phyloP scores from a whole-genome alignment of 345 rosid species.

The Eucalyptus shirleyi region DNA sequence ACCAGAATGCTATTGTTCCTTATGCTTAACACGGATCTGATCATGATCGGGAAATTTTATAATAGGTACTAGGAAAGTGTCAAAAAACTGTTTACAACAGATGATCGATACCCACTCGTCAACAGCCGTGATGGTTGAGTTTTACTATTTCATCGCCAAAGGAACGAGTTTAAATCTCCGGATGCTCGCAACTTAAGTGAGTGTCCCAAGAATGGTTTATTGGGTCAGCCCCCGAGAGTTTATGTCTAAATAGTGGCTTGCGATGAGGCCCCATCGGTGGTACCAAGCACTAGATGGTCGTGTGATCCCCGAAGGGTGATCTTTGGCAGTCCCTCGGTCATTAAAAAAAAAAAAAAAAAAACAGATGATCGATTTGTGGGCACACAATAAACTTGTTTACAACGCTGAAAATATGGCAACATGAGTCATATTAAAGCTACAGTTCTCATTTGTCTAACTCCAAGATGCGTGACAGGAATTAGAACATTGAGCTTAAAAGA shows the following conservation, averaged over 20 bases:
- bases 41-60: neutral
- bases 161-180: rapidly evolving
- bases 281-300: no score
- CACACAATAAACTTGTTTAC: neutral
- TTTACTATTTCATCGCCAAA: no score
- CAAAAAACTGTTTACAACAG: no score
- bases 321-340: rapidly evolving
- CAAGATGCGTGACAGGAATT: neutral
- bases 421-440: neutral
- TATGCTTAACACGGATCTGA: neutral
- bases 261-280: no score
- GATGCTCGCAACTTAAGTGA: no score
- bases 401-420: neutral
- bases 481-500: neutral
- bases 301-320: no score
- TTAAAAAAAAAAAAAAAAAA: no score
- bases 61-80: neutral
- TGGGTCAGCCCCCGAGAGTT: no score
- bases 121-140: no score
- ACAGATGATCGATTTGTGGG: neutral
- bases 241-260: no score
- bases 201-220: no score
- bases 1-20: neutral
- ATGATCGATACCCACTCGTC: neutral
- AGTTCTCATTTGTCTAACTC: neutral